phyloP scores from a whole-genome alignment of 1,139 yeast genomes.

The Kodamaea alishanica region DNA sequence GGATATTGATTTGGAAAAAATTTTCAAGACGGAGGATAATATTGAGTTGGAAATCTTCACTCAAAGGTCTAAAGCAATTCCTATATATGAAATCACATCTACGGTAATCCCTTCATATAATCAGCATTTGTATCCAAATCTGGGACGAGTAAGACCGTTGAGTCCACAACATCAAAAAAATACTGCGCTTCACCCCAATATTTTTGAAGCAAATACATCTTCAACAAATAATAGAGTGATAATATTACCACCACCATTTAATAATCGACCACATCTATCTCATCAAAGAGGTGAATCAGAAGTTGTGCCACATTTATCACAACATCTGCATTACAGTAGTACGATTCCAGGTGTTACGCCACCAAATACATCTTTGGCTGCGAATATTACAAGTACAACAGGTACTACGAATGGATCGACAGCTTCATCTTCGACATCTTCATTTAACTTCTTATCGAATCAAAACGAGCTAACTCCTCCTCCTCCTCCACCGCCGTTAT shows the following conservation, averaged over 20 bases:
- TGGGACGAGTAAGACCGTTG: not conserved
- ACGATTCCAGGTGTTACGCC: not conserved
- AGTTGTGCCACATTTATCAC: conserved; percentile 8
- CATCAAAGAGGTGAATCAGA: conserved; percentile 9
- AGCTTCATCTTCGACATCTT: not conserved
- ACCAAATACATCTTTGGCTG: not conserved
- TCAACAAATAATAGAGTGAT: conserved; percentile 10
- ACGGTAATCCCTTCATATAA: conserved; percentile 25
- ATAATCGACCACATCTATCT: conserved; percentile 12
- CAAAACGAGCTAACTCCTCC: conserved; percentile 22
- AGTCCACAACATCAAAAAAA: not conserved
- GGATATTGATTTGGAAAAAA: conserved; percentile 35
- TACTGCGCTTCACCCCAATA: conserved; percentile 16
- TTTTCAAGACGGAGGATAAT: conserved; percentile 25
- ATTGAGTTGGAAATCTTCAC: conserved; percentile 38
- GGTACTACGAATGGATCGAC: conserved; percentile 2
- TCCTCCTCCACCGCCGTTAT: conserved; percentile 26
- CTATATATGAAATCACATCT: conserved; percentile 36
- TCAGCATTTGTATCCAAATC: conserved; percentile 8
- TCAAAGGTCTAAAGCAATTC: conserved; percentile 30
- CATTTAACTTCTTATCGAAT: conserved; percentile 24
- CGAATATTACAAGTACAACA: not conserved
- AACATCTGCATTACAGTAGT: conserved; percentile 6
- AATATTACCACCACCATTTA: conserved; percentile 33
- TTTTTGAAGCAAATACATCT: not conserved